Evolutionary conservation across 2,329 filamentous ascomycete species (phyloP).

Genomic region (Cryphonectria carpinicola): DNA sequence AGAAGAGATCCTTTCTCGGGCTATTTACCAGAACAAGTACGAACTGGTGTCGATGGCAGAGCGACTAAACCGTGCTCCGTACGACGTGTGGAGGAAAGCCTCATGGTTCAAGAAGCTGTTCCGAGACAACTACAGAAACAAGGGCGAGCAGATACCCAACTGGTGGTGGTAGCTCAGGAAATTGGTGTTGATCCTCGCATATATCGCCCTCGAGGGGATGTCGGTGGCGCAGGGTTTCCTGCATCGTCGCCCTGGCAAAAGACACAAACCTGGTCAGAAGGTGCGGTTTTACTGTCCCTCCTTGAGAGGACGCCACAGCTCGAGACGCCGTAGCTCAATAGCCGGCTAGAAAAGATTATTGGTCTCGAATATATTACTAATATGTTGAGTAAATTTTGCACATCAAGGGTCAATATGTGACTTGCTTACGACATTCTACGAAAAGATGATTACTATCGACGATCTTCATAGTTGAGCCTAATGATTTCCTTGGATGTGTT

Average conservation of each 20-base stretch:
- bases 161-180: constrained; percentile 11
- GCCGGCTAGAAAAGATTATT: not conserved
- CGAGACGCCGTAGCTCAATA: not conserved
- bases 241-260: not conserved
- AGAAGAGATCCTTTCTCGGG: constrained; percentile 3
- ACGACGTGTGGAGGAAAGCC: constrained; percentile 23
- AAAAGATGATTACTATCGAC: not conserved
- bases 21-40: constrained; percentile 10
- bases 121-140: constrained; percentile 9
- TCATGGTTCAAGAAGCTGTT: constrained; percentile 14
- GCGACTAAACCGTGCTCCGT: constrained; percentile 6
- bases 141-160: constrained; percentile 15
- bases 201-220: not conserved
- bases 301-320: not conserved
- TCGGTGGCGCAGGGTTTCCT: not conserved
- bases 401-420: not conserved
- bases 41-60: constrained; percentile 20
- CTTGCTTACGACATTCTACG: too few relatives aligned
- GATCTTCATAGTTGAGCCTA: too few relatives aligned
- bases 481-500: too few relatives aligned
- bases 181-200: not conserved
- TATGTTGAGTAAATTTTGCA: not conserved
- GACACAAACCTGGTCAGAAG: not conserved
- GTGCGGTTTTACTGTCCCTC: not conserved
- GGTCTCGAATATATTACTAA: not conserved